These are phyloP conservation scores for Lentinus tigrinus DNA, from an alignment of 768 basidiomycete genomes.

Conservation along the genomic window DNA sequence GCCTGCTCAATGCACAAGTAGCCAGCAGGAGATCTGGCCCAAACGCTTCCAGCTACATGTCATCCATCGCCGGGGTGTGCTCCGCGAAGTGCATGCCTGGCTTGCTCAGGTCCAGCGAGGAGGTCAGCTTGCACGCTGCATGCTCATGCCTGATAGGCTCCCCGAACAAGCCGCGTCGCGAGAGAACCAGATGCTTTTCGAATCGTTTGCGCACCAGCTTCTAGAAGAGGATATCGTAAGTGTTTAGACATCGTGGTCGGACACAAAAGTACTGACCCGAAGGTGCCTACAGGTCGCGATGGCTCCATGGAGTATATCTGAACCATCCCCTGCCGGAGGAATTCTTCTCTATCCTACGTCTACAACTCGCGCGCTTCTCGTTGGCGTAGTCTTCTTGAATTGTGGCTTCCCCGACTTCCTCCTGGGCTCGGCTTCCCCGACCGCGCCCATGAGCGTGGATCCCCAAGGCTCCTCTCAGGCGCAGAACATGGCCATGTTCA, in stretches of 20 bases:
- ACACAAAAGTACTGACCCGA: constrained; percentile 11
- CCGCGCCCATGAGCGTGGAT: not conserved
- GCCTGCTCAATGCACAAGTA: constrained; percentile 22
- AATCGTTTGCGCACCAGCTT: constrained; percentile 50
- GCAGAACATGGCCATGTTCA: constrained; percentile 7
- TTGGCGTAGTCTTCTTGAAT: constrained; percentile 26
- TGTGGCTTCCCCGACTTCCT: constrained; percentile 26
- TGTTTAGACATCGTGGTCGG: not conserved
- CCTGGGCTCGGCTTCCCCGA: not conserved
- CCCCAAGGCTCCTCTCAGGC: not conserved
- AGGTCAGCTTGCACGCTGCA: constrained; percentile 37
- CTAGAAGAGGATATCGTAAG: constrained; percentile 54
- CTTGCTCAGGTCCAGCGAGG: constrained; percentile 42
- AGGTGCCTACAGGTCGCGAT: constrained; percentile 43
- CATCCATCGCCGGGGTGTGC: constrained; percentile 41
- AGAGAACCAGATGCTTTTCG: constrained; percentile 55
- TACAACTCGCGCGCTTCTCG: constrained; percentile 26
- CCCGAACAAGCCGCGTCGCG: constrained; percentile 46
- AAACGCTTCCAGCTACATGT: constrained; percentile 40
- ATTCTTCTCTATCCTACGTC: constrained; percentile 32
- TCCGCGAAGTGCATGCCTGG: constrained; percentile 50
- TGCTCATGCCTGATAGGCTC: constrained; percentile 62
- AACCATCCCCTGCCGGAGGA: constrained; percentile 45
- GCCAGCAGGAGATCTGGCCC: constrained; percentile 59
- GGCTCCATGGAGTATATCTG: constrained; percentile 48